A percentile compares a stretch with the other conserved stretches of the same genome.
Conservation (phyloP, 108 stramenopile genomes). For the Seminavis robusta region DNA sequence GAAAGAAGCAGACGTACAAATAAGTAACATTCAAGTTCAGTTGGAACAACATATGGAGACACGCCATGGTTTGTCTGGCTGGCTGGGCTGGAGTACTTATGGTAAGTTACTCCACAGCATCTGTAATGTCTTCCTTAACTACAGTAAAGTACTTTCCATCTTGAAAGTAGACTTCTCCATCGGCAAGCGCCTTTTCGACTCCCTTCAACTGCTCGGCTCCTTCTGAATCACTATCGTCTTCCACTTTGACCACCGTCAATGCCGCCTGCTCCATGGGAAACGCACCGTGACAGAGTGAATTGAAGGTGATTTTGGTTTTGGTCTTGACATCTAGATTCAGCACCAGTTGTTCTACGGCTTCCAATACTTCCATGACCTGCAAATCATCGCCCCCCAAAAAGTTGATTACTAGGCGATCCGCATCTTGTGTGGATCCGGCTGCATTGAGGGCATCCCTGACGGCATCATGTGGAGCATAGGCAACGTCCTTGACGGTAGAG, state of each 20-base stretch:
- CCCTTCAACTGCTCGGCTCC: too few species aligned
- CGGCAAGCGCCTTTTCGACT: constrained; percentile 44
- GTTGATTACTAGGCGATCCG: constrained; percentile 24
- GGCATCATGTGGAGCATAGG: constrained; percentile 53
- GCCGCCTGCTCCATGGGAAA: constrained; percentile 46
- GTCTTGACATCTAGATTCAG: constrained; percentile 35
- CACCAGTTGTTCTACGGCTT: constrained; percentile 51
- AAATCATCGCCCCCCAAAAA: constrained; percentile 78
- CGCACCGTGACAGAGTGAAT: constrained; percentile 44
- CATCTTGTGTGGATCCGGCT: constrained; percentile 21
- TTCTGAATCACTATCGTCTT: constrained; percentile 9
- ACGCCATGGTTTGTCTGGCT: too few species aligned
- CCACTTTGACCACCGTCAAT: constrained; percentile 39
- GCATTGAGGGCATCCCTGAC: constrained; percentile 49
- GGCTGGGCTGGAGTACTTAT: too few species aligned
- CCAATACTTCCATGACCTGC: constrained; percentile 58
- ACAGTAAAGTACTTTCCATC: constrained; percentile 67
- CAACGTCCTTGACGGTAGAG: constrained; percentile 38
- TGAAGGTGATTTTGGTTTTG: constrained; percentile 50
- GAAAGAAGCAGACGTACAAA: too few species aligned
- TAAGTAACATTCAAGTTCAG: too few species aligned
- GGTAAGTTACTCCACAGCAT: constrained; percentile 33
- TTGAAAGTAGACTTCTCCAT: constrained; percentile 51
- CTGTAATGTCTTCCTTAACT: constrained; percentile 51
- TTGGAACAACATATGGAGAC: too few species aligned